Base-by-base conservation (phyloP, 2,329 filamentous ascomycete species). In the Dothideomycetes sp. region DNA sequence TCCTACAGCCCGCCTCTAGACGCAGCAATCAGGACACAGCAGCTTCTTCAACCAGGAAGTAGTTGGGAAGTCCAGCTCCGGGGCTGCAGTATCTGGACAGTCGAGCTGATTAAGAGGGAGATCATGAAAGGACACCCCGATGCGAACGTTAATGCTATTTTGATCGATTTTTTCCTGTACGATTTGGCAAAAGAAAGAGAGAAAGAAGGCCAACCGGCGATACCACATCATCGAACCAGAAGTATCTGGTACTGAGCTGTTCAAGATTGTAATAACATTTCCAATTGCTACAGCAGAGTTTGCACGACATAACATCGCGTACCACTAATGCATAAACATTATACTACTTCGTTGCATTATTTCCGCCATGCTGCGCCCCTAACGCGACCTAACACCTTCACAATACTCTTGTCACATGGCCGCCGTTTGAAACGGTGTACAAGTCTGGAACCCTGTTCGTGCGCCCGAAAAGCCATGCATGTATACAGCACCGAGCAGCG, bases 151-250 rank as follows among this genome's bases (percentile, higher is more conserved):
- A 98, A 98, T 57, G 88, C 91, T 18, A 85, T 96, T 30, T 61
- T 98, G 51, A 91, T 98, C 47, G 91, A 98, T 61, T 98, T 96
- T 63, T 94, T 95, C 60, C 66, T 98, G 40, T 98, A 98, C 57
- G 91, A 98, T 63, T 78, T 82, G 14, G 87, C 91, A 64, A 98
- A 96, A 60, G 81, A 86, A 54, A 60, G 83, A 56, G 89, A 96
- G 59, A 53, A 52, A 19, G 57, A 55, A 56, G 45, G 66, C 64
- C 45, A 56, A 69, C 54, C 68, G 65, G 46, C 53, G 31, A 74
- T 86, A 45, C 84, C 85, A 4, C 87, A 94, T 62, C 88, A 95
- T 62, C 73, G 88, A 47, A 94, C 88, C 32, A 75, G 88, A 57
- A 93, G 86, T 55, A 94, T 95, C 45, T 95, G 88, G 88, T 95